Evolutionary conservation across 345 rosid species (phyloP).

Genomic region (Punica granatum): DNA sequence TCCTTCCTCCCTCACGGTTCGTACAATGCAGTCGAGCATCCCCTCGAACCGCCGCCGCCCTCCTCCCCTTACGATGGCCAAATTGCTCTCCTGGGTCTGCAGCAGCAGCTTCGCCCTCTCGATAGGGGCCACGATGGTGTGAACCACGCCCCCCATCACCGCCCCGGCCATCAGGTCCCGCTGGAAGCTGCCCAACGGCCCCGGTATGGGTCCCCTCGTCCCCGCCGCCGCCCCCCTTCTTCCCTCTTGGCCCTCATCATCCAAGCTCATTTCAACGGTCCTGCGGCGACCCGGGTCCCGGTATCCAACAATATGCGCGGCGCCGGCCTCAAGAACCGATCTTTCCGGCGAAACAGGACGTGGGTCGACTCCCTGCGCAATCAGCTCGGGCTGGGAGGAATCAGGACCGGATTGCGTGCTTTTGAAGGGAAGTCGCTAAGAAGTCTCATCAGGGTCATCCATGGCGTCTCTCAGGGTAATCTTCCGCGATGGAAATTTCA

Average conservation of each 20-base stretch:
- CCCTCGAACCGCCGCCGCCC: slow-evolving; percentile 74
- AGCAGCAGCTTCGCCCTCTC: slow-evolving; percentile 85
- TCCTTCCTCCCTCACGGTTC: slow-evolving; percentile 84
- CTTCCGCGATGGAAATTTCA: not conserved
- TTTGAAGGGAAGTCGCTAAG: too few relatives aligned
- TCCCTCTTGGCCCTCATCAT: not conserved
- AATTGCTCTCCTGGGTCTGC: slow-evolving; percentile 94
- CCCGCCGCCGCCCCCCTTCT: slow-evolving; percentile 25
- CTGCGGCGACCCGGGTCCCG: not conserved
- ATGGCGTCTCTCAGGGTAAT: not conserved
- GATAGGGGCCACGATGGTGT: slow-evolving; percentile 94
- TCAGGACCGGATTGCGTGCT: not conserved
- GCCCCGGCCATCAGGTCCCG: slow-evolving; percentile 93
- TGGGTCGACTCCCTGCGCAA: not conserved
- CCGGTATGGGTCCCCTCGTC: slow-evolving; percentile 26
- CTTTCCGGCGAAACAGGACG: not conserved
- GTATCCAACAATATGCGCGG: not conserved
- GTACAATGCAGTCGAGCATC: slow-evolving; percentile 79
- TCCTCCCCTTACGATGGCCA: slow-evolving; percentile 66
- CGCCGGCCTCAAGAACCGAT: slow-evolving; percentile 3
- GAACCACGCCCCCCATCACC: slow-evolving; percentile 84
- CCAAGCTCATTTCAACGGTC: not conserved
- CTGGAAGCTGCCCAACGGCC: slow-evolving; percentile 47
- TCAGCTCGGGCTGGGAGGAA: not conserved
- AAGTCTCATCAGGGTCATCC: not conserved